Percentiles rank a stretch among this genome's conserved stretches.
These are phyloP conservation scores for Diaporthe citrichinensis DNA, from an alignment of 2,329 filamentous ascomycete genomes.

Conservation along the genomic window DNA sequence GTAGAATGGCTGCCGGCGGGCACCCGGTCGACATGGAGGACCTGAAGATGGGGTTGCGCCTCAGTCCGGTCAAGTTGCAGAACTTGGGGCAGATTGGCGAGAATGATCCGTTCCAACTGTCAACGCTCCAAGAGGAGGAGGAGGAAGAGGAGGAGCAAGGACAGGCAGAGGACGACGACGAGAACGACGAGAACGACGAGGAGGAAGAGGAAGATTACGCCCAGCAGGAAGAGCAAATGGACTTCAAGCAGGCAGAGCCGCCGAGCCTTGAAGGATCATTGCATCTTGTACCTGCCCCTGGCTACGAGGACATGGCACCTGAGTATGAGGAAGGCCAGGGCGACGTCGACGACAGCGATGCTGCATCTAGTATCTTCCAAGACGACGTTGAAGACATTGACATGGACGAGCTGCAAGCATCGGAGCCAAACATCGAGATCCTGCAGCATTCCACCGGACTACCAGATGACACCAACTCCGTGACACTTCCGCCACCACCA, in stretches of 20 bases:
- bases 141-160: slow-evolving; percentile 45
- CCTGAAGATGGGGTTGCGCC: slow-evolving; percentile 76
- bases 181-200: slow-evolving; percentile 16
- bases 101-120: slow-evolving; percentile 55
- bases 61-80: slow-evolving; percentile 71
- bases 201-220: slow-evolving; percentile 47
- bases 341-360: slow-evolving; percentile 52
- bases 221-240: slow-evolving; percentile 44
- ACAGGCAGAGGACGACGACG: slow-evolving; percentile 38
- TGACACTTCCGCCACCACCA: slow-evolving; percentile 61
- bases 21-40: slow-evolving; percentile 79
- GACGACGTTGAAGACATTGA: slow-evolving; percentile 57
- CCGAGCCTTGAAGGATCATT: slow-evolving; percentile 56
- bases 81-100: slow-evolving; percentile 64
- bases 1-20: slow-evolving; percentile 80
- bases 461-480: slow-evolving; percentile 48
- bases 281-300: slow-evolving; percentile 57
- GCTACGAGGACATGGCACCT: slow-evolving; percentile 48
- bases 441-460: slow-evolving; percentile 56
- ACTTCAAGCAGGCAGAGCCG: slow-evolving; percentile 40
- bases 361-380: slow-evolving; percentile 60
- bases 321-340: slow-evolving; percentile 47
- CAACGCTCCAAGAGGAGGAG: slow-evolving; percentile 62
- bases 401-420: slow-evolving; percentile 57
- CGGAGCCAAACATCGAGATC: slow-evolving; percentile 61